These are phyloP conservation scores for Chalciporus piperatus DNA, from an alignment of 768 basidiomycete genomes.

Conservation along the genomic window DNA sequence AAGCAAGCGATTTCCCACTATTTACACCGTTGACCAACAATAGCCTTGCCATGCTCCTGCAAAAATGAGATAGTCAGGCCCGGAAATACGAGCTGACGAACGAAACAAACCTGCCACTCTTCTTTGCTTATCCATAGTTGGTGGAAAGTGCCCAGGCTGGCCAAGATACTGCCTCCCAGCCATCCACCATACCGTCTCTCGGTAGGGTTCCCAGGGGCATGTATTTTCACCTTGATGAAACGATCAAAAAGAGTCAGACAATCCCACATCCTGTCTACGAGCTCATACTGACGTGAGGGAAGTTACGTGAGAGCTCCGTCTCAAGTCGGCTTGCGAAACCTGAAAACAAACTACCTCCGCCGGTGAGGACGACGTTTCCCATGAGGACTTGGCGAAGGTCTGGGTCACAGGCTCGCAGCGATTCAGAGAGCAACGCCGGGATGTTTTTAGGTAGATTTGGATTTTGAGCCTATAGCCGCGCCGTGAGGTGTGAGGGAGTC, in stretches of 20 bases:
- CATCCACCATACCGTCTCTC: constrained; percentile 92
- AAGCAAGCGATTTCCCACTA: constrained; percentile 29
- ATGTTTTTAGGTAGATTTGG: constrained; percentile 73
- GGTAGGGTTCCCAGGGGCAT: constrained; percentile 85
- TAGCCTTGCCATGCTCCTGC: constrained; percentile 79
- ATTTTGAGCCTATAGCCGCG: constrained; percentile 44
- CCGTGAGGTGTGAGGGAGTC: constrained; percentile 13
- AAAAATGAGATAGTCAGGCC: constrained; percentile 3
- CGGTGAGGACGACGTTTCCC: constrained; percentile 93
- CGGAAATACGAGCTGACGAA: constrained; percentile 1
- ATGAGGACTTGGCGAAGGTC: constrained; percentile 89
- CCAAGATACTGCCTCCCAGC: constrained; percentile 95
- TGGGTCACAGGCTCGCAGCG: constrained; percentile 83
- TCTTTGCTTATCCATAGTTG: constrained; percentile 94
- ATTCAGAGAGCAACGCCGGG: constrained; percentile 70
- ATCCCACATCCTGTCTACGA: not conserved
- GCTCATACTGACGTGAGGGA: constrained; percentile 66
- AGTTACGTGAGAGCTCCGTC: constrained; percentile 68
- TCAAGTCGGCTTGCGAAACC: constrained; percentile 85
- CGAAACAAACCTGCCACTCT: constrained; percentile 76
- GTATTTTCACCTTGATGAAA: constrained; percentile 74
- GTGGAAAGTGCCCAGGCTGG: constrained; percentile 95
- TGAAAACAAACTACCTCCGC: constrained; percentile 83
- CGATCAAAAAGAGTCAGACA: constrained; percentile 3
- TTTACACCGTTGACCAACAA: constrained; percentile 86